phyloP scores from a whole-genome alignment of 257 asterid genomes.

The Nicotiana paniculata region DNA sequence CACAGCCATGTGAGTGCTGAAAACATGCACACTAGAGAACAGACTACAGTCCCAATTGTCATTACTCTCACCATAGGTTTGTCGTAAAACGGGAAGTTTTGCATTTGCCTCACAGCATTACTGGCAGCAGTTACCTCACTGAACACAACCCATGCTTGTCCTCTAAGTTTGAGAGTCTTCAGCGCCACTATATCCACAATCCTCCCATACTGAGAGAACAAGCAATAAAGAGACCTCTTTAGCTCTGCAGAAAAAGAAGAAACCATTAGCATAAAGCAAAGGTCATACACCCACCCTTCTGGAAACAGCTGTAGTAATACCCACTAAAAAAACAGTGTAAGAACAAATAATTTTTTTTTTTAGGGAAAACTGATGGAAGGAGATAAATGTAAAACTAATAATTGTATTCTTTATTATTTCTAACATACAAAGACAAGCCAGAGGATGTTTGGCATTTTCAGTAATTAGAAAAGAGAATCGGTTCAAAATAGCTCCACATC shows the following conservation, averaged over 20 bases:
- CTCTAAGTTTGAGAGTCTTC: conserved; percentile 90
- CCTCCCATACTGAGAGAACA: conserved; percentile 98
- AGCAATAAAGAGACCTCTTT: conserved; percentile 97
- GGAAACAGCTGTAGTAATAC: neutral
- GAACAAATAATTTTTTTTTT: neutral
- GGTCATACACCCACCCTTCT: neutral
- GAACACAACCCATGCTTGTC: conserved; percentile 98
- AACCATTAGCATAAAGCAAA: neutral
- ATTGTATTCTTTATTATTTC: neutral
- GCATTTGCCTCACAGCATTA: conserved; percentile 97
- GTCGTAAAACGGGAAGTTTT: conserved; percentile 86
- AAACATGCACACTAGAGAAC: neutral
- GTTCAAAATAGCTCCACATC: neutral
- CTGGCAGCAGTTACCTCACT: conserved; percentile 96
- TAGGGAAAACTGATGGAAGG: too few relatives aligned
- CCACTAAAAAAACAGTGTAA: neutral
- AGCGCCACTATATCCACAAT: conserved; percentile 86
- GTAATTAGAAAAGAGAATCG: neutral
- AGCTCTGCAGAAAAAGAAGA: conserved; percentile 56
- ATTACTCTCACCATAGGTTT: conserved; percentile 76
- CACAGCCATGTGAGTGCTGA: neutral
- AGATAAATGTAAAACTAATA: neutral
- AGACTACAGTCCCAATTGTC: neutral
- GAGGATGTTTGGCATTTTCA: neutral
- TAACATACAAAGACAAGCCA: neutral